A percentile compares a stretch with the other conserved stretches of the same genome.
phyloP scores from a whole-genome alignment of 441 rosid genomes.

The Croton laevigatus region DNA sequence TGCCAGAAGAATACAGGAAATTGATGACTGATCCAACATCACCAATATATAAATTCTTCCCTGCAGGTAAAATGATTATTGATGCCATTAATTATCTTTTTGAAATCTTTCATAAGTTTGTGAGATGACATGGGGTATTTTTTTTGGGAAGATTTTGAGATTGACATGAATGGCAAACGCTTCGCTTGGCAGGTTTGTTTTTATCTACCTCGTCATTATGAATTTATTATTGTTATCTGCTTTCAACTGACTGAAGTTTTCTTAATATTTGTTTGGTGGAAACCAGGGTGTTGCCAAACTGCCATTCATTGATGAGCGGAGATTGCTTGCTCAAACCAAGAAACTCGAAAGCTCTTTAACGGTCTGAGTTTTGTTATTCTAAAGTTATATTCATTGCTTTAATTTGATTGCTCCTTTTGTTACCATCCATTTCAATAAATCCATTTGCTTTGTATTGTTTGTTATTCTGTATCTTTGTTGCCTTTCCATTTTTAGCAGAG shows the following conservation, averaged over 20 bases:
- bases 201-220: constrained; percentile 10
- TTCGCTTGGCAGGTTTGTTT: constrained; percentile 88
- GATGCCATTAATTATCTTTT: constrained; percentile 16
- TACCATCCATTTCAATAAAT: not conserved
- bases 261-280: constrained; percentile 26
- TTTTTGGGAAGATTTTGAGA: constrained; percentile 69
- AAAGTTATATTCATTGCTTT: constrained; percentile 24
- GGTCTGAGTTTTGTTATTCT: constrained; percentile 44
- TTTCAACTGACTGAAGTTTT: constrained; percentile 18
- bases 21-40: constrained; percentile 87
- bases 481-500: not conserved
- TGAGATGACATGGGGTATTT: constrained; percentile 21
- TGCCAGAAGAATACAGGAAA: constrained; percentile 72
- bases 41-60: constrained; percentile 70
- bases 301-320: constrained; percentile 88
- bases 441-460: not conserved
- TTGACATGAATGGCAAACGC: constrained; percentile 98
- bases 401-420: constrained; percentile 8
- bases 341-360: constrained; percentile 78
- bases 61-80: constrained; percentile 53
- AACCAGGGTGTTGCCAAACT: constrained; percentile 87
- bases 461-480: not conserved
- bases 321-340: constrained; percentile 74
- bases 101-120: constrained; percentile 11
- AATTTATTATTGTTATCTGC: not conserved